These are phyloP conservation scores for Coniella lustricola DNA, from an alignment of 2,329 filamentous ascomycete species.

Conservation along the genomic window DNA sequence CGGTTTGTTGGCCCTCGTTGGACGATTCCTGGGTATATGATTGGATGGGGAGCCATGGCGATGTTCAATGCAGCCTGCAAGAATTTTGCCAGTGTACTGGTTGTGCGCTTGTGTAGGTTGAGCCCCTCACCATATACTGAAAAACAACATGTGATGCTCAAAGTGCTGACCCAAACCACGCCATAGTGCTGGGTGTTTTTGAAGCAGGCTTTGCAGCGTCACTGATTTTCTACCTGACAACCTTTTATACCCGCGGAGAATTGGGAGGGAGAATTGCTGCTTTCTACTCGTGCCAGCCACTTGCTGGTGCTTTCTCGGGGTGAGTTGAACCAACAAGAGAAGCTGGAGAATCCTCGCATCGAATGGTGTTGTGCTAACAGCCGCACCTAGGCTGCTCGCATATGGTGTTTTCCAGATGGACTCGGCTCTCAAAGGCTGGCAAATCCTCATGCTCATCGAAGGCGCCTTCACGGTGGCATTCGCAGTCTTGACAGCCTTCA, in stretches of 20 bases:
- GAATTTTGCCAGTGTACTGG: neutral
- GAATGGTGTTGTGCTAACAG: neutral
- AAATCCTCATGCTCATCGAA: slow-evolving; percentile 39
- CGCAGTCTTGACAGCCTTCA: slow-evolving; percentile 30
- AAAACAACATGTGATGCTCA: too few species aligned
- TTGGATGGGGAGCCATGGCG: neutral
- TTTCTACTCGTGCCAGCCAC: slow-evolving; percentile 53
- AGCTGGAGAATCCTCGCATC: neutral
- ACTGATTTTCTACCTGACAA: neutral
- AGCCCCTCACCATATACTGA: too few species aligned
- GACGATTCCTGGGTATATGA: slow-evolving; percentile 1
- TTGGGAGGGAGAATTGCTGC: slow-evolving; percentile 58
- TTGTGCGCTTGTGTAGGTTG: neutral
- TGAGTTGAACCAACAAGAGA: slow-evolving; percentile 3
- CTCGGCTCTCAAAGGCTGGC: slow-evolving; percentile 30
- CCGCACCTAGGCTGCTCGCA: slow-evolving; percentile 11
- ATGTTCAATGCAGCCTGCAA: slow-evolving; percentile 1
- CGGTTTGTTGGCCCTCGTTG: neutral
- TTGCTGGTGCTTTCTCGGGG: neutral
- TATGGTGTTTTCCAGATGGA: slow-evolving; percentile 34
- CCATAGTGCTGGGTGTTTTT: neutral
- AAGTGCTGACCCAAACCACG: neutral
- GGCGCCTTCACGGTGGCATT: slow-evolving; percentile 32
- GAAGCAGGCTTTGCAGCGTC: slow-evolving; percentile 1
- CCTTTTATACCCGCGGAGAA: slow-evolving; percentile 59